Base-by-base conservation (phyloP, 2,329 filamentous ascomycete species). In the Penicillium brevicompactum region DNA sequence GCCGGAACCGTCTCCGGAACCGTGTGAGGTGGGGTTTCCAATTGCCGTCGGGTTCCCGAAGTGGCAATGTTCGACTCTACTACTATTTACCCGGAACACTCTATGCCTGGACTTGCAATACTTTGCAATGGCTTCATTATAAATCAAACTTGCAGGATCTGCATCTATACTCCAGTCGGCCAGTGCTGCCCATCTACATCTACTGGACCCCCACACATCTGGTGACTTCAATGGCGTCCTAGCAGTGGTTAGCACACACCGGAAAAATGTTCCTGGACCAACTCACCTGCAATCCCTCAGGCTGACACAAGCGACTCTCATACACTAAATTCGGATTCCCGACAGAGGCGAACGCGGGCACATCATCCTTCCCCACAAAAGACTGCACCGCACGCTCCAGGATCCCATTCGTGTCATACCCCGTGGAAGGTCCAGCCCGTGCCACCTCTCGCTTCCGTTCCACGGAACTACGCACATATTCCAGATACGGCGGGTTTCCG, bases 261-360 rank as follows among this genome's bases (percentile, higher is more conserved):
- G 48, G 37, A 32, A 31, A 48, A 16, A 4, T 10, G 16, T 5
- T 42, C 14, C 13, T 4, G 2, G 7, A 13, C 10, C 10, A 13
- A 65, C 69, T 63, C 55, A 72, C 68, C 9, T 40, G 40, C 30
- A 58, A 38, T 7, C 68, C 68, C 51, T 70, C 65, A 2, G 70
- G 70, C 45, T 70, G 69, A 16, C 54, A 48, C 51, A 89, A 70
- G 57, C 79, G 74, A 67, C 86, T 90, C 66, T 87, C 76, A 65
- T 90, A 90, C 9, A 85, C 72, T 59, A 90, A 66, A 53, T 82
- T 80, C 1, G 87, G 86, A 61, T 89, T 86, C 1, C 87, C 87
- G 21, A 61, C 48, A 37, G 52, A 52, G 14, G 62, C 46, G 30
- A 65, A 62, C 34, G 46, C 49, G 30, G 64, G 64, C 31, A 49